phyloP scores from a whole-genome alignment of 441 rosid genomes.

The Biscutella laevigata region DNA sequence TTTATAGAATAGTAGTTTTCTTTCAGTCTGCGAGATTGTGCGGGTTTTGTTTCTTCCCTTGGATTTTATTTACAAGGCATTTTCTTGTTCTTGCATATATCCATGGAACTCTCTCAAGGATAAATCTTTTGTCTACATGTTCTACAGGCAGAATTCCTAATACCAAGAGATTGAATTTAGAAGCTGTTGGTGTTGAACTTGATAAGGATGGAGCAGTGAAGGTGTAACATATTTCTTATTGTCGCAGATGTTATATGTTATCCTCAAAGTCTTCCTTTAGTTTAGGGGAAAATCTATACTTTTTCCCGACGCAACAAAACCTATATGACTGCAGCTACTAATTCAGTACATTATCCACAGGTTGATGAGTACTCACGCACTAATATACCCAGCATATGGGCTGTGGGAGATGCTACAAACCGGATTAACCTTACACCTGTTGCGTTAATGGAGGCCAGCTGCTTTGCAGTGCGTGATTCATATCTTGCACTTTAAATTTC shows the following conservation, averaged over 20 bases:
- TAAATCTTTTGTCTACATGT: conserved; percentile 1
- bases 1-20: conserved; percentile 3
- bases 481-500: not conserved
- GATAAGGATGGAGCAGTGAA: conserved; percentile 75
- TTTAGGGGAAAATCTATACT: not conserved
- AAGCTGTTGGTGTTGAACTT: conserved; percentile 80
- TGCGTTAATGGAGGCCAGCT: conserved; percentile 94
- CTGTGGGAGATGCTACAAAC: conserved; percentile 94
- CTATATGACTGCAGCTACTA: conserved; percentile 4
- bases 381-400: conserved; percentile 90
- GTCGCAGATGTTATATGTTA: not conserved
- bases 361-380: conserved; percentile 87
- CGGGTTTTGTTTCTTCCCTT: not conserved
- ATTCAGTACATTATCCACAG: conserved; percentile 34
- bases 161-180: conserved; percentile 77
- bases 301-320: not conserved
- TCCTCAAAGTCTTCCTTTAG: not conserved
- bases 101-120: conserved; percentile 9
- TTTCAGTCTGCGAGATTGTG: conserved; percentile 1
- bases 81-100: not conserved
- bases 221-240: conserved; percentile 30
- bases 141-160: conserved; percentile 69
- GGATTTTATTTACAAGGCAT: not conserved
- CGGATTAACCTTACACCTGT: conserved; percentile 97
- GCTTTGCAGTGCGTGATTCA: conserved; percentile 72